These are phyloP conservation scores for Vigna reflexopilosa DNA, from an alignment of 306 rosid species.

Conservation along the genomic window DNA sequence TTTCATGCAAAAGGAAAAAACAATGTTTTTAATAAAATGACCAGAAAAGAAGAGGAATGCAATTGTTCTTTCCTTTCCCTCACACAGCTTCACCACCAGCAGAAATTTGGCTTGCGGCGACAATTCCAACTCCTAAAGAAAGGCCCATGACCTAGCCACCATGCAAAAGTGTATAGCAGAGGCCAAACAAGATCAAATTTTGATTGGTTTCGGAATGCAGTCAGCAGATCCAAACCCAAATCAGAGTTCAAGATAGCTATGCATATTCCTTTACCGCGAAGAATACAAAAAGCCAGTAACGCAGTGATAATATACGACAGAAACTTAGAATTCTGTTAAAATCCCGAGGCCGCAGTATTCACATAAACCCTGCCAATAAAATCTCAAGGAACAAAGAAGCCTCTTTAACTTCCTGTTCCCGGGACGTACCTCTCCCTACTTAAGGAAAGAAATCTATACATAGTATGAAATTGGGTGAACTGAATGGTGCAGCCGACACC, in stretches of 20 bases:
- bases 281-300: neutral
- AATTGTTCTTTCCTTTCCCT: neutral
- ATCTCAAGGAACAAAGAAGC: constrained; percentile 16
- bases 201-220: neutral
- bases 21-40: neutral
- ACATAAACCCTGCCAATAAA: constrained; percentile 3
- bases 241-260: neutral
- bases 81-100: neutral
- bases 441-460: neutral
- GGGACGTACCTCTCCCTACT: neutral
- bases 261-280: neutral
- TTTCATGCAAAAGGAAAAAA: neutral
- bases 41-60: neutral
- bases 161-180: neutral
- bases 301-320: neutral
- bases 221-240: constrained; percentile 25
- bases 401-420: constrained; percentile 1
- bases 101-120: neutral
- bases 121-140: neutral
- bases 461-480: neutral
- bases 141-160: neutral
- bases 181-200: constrained; percentile 17
- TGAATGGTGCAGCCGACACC: neutral
- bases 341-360: neutral
- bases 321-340: constrained; percentile 14